phyloP scores from a whole-genome alignment of 2,329 filamentous ascomycete species.

The Dryadomyces quercus-mongolicae region DNA sequence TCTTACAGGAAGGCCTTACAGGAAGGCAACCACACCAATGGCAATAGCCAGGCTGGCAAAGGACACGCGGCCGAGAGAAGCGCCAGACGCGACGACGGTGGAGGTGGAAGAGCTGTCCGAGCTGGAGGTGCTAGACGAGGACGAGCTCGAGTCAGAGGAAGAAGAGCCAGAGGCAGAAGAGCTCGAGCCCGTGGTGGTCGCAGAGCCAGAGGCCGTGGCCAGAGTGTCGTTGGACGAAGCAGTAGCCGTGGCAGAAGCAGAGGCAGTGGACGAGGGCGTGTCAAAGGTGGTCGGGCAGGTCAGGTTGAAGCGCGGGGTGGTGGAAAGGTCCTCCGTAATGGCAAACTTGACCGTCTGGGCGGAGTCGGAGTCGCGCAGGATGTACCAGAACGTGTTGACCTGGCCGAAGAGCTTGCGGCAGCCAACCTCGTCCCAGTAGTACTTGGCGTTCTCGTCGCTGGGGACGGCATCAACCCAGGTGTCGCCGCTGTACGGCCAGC shows the following conservation, averaged over 20 bases:
- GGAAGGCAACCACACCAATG: neutral
- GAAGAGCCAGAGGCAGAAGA: constrained; percentile 6
- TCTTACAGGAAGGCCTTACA: neutral
- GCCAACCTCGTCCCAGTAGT: constrained; percentile 50
- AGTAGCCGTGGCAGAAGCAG: constrained; percentile 8
- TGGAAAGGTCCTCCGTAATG: constrained; percentile 40
- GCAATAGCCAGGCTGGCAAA: neutral
- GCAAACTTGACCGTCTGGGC: constrained; percentile 46
- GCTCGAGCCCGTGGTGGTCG: constrained; percentile 5
- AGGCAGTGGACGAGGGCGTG: constrained; percentile 8
- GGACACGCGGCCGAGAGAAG: neutral
- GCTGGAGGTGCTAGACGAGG: neutral
- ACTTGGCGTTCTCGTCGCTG: constrained; percentile 45
- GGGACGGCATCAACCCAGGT: constrained; percentile 42
- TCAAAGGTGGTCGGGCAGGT: constrained; percentile 28
- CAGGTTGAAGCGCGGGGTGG: constrained; percentile 38
- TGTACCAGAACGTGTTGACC: constrained; percentile 49
- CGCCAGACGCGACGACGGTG: neutral
- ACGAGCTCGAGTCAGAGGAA: neutral
- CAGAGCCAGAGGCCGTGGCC: constrained; percentile 10
- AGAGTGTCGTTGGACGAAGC: constrained; percentile 4
- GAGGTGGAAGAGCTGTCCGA: neutral
- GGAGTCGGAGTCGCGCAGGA: constrained; percentile 47
- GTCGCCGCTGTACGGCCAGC: constrained; percentile 47
- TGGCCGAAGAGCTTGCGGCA: constrained; percentile 46